These are phyloP conservation scores for Myriosclerotinia duriaeana DNA, from an alignment of 2,329 filamentous ascomycete genomes.

Conservation along the genomic window DNA sequence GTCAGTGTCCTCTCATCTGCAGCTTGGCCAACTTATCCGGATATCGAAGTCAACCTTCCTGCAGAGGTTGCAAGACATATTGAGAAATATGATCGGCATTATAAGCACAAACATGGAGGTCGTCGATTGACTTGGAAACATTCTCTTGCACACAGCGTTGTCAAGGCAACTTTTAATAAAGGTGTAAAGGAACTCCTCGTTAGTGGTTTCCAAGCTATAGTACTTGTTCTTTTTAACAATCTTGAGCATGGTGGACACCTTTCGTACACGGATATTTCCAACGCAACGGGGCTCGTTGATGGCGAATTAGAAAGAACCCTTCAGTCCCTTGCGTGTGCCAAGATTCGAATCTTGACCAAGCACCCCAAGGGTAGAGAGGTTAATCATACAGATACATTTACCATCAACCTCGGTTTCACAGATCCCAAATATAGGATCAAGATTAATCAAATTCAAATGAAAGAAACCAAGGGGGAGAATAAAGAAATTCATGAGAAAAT, in stretches of 20 bases:
- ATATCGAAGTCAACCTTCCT: conserved; percentile 71
- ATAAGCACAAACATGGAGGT: conserved; percentile 86
- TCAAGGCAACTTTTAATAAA: conserved; percentile 77
- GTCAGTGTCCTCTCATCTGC: conserved; percentile 90
- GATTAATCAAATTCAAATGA: conserved; percentile 97
- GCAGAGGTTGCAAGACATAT: conserved; percentile 72
- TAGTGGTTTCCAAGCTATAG: conserved; percentile 87
- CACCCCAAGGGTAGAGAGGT: conserved; percentile 83
- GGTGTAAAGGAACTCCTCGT: conserved; percentile 86
- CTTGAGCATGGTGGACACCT: conserved; percentile 61
- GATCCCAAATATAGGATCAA: conserved; percentile 89
- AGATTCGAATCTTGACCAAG: conserved; percentile 80
- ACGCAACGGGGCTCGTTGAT: conserved; percentile 71
- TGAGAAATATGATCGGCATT: conserved; percentile 79
- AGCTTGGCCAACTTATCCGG: conserved; percentile 90
- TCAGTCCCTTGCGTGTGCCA: conserved; percentile 91
- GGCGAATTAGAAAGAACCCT: conserved; percentile 83
- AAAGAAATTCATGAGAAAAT: conserved; percentile 90
- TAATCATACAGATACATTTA: conserved; percentile 75
- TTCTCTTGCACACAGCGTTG: conserved; percentile 82
- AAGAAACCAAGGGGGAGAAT: conserved; percentile 94
- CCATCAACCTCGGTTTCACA: conserved; percentile 72
- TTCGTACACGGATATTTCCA: conserved; percentile 72
- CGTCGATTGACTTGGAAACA: conserved; percentile 90
- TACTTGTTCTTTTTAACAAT: conserved; percentile 86